Evolutionary conservation across 1,284 basidiomycete species (phyloP), one percentile per base, ranked within the genome.

Genomic region (Phenoliferia sp.): DNA sequence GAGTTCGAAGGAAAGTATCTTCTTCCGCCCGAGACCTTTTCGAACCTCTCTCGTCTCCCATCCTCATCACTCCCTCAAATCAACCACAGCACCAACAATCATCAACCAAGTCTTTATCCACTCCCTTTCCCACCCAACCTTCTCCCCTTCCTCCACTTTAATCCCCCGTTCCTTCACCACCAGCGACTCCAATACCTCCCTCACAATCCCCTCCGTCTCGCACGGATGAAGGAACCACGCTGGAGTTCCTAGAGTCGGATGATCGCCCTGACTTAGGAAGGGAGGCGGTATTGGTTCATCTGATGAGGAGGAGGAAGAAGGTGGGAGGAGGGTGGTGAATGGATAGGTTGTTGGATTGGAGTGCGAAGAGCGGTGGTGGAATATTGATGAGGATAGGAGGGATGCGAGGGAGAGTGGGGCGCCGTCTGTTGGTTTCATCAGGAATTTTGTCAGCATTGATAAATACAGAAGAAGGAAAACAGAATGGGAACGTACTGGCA

Each of bases 201-300:
- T 79, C 4, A 92, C 84, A 1, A 86, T 84, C 33, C 78, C 78
- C 7, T 82, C 82, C 3, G 88, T 89, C 77, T 89, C 86, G 76
- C 90, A 93, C 9, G 90, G 90, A 76, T 93, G 90, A 52, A 93
- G 80, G 76, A 87, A 90, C 90, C 90, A 93, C 64, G 85, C 87
- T 16, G 87, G 86, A 10, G 81, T 85, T 22, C 85, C 87, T 26
- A 88, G 80, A 3, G 83, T 85, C 0, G 90, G 90, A 75, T 92
- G 90, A 66, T 93, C 90, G 22, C 88, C 89, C 73, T 90, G 89
- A 5, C 90, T 90, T 17, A 93, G 79, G 34, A 92, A 78, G 22
- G 90, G 28, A 0, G 52, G 35, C 9, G 26, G 48, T 0, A 16
- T 29, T 1, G 15, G 32, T 19, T 44, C 17, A 57, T 31, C 32